Evolutionary conservation across 257 asterid species (phyloP).

Genomic region (Echites panduratus): DNA sequence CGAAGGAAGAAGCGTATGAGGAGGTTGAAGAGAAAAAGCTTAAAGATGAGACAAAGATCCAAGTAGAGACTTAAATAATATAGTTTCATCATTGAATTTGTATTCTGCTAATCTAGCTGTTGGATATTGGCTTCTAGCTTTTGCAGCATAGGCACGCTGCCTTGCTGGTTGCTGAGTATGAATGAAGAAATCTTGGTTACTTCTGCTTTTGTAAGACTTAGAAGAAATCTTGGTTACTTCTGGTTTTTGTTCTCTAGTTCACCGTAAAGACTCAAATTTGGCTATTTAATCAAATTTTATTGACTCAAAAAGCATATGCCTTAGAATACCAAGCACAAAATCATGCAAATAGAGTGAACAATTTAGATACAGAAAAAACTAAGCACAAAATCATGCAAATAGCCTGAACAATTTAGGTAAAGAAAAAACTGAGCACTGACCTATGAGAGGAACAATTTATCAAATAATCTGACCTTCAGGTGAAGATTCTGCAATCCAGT

Average conservation of each 20-base stretch:
- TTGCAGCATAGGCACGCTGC: too few relatives aligned
- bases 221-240: conserved; percentile 9
- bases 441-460: conserved; percentile 82
- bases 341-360: too few relatives aligned
- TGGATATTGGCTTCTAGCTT: too few relatives aligned
- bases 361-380: too few relatives aligned
- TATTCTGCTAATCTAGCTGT: background rate
- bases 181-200: background rate
- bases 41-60: conserved; percentile 45
- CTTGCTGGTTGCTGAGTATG: too few relatives aligned
- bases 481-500: conserved; percentile 84
- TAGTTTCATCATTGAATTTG: background rate
- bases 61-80: conserved; percentile 21
- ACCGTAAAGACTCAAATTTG: background rate
- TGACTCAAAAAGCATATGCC: too few relatives aligned
- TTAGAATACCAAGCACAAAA: too few relatives aligned
- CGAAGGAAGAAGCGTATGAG: conserved; percentile 50
- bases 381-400: background rate
- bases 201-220: conserved; percentile 6
- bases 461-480: conserved; percentile 81
- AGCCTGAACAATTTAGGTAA: background rate
- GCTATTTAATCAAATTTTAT: background rate
- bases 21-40: conserved; percentile 42
- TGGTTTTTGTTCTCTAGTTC: background rate
- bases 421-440: conserved; percentile 30